phyloP scores from a whole-genome alignment of 306 rosid species.

The Prunus kanzakura region DNA sequence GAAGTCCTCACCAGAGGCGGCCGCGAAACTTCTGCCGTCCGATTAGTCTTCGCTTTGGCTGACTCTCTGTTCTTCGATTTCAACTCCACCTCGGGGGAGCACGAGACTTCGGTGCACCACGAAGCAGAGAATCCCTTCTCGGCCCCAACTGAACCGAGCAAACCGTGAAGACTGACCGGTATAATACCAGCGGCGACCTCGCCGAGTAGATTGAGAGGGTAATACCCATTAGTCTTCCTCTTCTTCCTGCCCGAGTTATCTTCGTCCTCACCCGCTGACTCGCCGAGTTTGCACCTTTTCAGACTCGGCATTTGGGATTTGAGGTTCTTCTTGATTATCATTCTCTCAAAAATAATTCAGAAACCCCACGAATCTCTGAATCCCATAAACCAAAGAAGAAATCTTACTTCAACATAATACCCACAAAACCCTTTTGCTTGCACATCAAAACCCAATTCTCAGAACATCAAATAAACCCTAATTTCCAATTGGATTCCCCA shows the following conservation, averaged over 20 bases:
- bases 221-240: slow-evolving; percentile 68
- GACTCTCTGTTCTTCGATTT: slow-evolving; percentile 37
- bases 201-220: slow-evolving; percentile 80
- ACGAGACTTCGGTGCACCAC: slow-evolving; percentile 61
- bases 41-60: slow-evolving; percentile 27
- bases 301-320: slow-evolving; percentile 98
- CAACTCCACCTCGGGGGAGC: slow-evolving; percentile 55
- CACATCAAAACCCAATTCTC: slow-evolving; percentile 13
- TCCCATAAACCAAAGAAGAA: slow-evolving; percentile 12
- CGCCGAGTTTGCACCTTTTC: slow-evolving; percentile 74
- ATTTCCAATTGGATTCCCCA: slow-evolving; percentile 19
- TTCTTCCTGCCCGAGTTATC: slow-evolving; percentile 67
- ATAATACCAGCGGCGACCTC: slow-evolving; percentile 83
- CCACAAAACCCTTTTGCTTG: slow-evolving; percentile 24
- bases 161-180: slow-evolving; percentile 64
- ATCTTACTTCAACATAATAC: slow-evolving; percentile 7
- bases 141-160: slow-evolving; percentile 41
- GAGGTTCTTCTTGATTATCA: slow-evolving; percentile 92
- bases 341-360: slow-evolving; percentile 19
- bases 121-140: slow-evolving; percentile 63
- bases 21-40: slow-evolving; percentile 49
- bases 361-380: slow-evolving; percentile 24
- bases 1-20: slow-evolving; percentile 92
- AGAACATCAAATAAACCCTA: slow-evolving; percentile 63
- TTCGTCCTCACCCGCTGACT: slow-evolving; percentile 68